A percentile compares a stretch with the other conserved stretches of the same genome.
Evolutionary conservation across 2,329 filamentous ascomycete genomes (phyloP).

Genomic region (Penicillium sp.): DNA sequence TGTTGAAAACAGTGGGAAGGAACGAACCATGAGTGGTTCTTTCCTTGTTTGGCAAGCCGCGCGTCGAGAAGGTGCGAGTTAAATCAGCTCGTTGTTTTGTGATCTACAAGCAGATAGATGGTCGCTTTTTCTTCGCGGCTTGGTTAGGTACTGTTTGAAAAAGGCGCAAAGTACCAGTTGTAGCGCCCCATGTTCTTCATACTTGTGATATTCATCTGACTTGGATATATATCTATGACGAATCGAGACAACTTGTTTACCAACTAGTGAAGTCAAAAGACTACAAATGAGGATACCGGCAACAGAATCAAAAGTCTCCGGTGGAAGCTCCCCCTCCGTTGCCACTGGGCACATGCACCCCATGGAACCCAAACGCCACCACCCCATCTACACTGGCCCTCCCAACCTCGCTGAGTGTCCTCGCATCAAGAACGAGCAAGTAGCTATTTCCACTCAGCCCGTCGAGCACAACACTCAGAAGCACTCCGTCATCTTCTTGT

Average conservation of each 20-base stretch:
- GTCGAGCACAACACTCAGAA: constrained; percentile 60
- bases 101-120: background rate
- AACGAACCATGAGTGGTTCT: too few species aligned
- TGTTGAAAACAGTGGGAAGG: too few species aligned
- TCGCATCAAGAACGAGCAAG: constrained; percentile 57
- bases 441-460: constrained; percentile 57
- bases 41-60: background rate
- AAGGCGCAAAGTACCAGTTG: too few species aligned
- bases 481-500: constrained; percentile 58
- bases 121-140: too few species aligned
- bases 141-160: too few species aligned
- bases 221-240: too few species aligned
- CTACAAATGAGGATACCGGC: background rate
- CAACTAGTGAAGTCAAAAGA: background rate
- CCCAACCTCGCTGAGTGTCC: constrained; percentile 54
- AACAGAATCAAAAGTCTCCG: background rate
- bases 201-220: too few species aligned
- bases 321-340: constrained; percentile 20
- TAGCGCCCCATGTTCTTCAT: too few species aligned
- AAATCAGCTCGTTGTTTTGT: background rate
- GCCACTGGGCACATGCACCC: constrained; percentile 41
- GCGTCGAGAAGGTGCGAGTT: background rate
- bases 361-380: constrained; percentile 61
- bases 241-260: too few species aligned
- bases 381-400: constrained; percentile 55